Evolutionary conservation across 768 basidiomycete genomes (phyloP).

Genomic region (Tylopilus sp.): DNA sequence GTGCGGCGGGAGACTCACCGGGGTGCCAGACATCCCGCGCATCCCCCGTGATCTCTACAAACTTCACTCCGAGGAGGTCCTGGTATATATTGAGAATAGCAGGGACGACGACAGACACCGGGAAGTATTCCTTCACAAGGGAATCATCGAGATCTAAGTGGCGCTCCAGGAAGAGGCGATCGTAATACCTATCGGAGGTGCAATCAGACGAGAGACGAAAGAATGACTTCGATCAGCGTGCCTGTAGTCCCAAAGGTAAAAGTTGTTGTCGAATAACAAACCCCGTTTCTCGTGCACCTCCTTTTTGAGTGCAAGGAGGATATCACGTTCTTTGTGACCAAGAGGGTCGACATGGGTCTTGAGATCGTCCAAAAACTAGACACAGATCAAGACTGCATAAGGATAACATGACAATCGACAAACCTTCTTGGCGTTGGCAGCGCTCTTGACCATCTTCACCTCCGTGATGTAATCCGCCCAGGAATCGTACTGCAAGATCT

Average conservation of each 20-base stretch:
- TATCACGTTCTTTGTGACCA: constrained; percentile 61
- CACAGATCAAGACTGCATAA: neutral
- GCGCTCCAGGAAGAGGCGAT: constrained; percentile 52
- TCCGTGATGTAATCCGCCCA: too few species aligned
- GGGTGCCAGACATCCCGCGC: constrained; percentile 75
- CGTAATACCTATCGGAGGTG: constrained; percentile 25
- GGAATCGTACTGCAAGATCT: too few species aligned
- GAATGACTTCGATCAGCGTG: constrained; percentile 26
- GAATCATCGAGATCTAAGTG: constrained; percentile 70
- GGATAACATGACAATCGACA: neutral
- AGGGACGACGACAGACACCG: constrained; percentile 78
- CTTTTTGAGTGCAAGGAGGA: constrained; percentile 69
- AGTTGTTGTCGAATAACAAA: constrained; percentile 62
- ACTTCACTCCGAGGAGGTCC: constrained; percentile 71
- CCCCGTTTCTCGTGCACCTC: constrained; percentile 63
- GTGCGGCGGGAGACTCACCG: constrained; percentile 41
- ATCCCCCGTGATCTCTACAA: constrained; percentile 51
- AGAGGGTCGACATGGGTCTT: constrained; percentile 71
- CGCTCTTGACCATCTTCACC: too few species aligned
- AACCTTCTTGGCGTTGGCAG: too few species aligned
- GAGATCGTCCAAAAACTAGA: constrained; percentile 75
- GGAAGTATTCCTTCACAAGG: constrained; percentile 86
- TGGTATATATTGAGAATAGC: constrained; percentile 83
- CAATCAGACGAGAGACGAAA: neutral
- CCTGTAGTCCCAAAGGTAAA: constrained; percentile 85